phyloP scores from a whole-genome alignment of 352 stramenopile species.

The Phytopythium montanum region DNA sequence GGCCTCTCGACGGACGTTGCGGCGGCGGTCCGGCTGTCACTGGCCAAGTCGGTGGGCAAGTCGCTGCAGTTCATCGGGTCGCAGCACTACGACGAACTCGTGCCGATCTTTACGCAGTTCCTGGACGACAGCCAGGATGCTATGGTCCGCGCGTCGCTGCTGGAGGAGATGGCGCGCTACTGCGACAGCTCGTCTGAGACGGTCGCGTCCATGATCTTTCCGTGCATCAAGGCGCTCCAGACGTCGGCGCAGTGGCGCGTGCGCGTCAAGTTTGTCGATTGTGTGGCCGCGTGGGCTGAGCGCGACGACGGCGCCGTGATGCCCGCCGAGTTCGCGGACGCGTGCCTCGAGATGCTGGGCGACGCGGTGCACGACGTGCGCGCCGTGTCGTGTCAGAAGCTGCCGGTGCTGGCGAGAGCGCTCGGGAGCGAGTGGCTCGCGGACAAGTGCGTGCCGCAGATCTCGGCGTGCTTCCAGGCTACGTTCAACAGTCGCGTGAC shows the following conservation, averaged over 20 bases:
- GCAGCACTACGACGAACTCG: constrained; percentile 74
- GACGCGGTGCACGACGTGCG: constrained; percentile 79
- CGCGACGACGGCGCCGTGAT: constrained; percentile 52
- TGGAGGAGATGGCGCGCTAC: constrained; percentile 81
- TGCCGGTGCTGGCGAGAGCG: constrained; percentile 60
- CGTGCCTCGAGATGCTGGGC: constrained; percentile 58
- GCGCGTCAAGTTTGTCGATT: constrained; percentile 84
- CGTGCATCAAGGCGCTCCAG: constrained; percentile 58
- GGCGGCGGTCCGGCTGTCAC: constrained; percentile 64
- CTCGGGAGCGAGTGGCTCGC: constrained; percentile 77
- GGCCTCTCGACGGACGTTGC: constrained; percentile 72
- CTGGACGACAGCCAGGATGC: constrained; percentile 79
- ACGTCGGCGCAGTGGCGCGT: constrained; percentile 78
- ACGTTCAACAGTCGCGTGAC: constrained; percentile 77
- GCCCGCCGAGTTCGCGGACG: constrained; percentile 65
- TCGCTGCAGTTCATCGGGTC: constrained; percentile 64
- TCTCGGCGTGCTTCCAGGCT: constrained; percentile 59
- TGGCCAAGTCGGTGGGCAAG: constrained; percentile 74
- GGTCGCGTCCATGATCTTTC: constrained; percentile 65
- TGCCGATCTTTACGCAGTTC: constrained; percentile 81
- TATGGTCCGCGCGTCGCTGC: constrained; percentile 66
- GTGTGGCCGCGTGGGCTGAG: constrained; percentile 75
- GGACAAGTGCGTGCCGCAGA: constrained; percentile 59
- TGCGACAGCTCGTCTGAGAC: constrained; percentile 65
- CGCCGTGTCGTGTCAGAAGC: constrained; percentile 49